Base-by-base conservation (phyloP, 768 basidiomycete species). In the Suillus ampliporus region DNA sequence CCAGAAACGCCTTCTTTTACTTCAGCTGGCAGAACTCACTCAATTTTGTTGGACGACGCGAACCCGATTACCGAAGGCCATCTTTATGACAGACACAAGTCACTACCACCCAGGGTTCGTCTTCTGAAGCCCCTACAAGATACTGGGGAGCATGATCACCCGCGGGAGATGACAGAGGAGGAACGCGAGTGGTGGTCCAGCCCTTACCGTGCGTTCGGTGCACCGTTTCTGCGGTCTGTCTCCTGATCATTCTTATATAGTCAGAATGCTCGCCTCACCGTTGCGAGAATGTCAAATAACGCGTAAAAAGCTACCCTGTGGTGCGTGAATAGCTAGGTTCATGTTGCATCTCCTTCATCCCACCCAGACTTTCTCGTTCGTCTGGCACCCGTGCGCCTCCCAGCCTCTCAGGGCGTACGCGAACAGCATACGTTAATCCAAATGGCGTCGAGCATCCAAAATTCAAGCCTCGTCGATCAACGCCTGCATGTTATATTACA, bases 121-220 rank as follows among this genome's bases (percentile, higher is more conserved):
- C 67, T 81, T 7, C 59, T 76, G 67, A 40, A 26, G 26, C 50
- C 75, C 65, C 60, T 68, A 65, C 65, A 69, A 67, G 58, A 67
- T 68, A 53, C 31, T 50, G 23, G 66, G 62, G 35, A 61, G 62
- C 44, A 74, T 51, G 83, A 85, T 63, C 58, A 61, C 17, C 82
- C 81, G 14, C 80, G 89, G 37, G 79, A 78, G 61, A 93, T 92
- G 91, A 81, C 84, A 0, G 67, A 70, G 46, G 78, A 85, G 67
- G 91, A 93, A 76, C 78, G 83, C 66, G 72, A 73, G 31, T 91
- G 88, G 85, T 89, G 85, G 85, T 82, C 89, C 13, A 91, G 85
- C 71, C 91, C 92, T 60, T 94, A 92, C 74, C 79, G 91, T 93
- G 76, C 64, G 77, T 78, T 43, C 3, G 54, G 17, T 56, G 3